Evolutionary conservation across 176 grass and related monocot genomes (phyloP), one percentile per base, ranked within the genome.

Genomic region (Hsuehochloa calcarea): DNA sequence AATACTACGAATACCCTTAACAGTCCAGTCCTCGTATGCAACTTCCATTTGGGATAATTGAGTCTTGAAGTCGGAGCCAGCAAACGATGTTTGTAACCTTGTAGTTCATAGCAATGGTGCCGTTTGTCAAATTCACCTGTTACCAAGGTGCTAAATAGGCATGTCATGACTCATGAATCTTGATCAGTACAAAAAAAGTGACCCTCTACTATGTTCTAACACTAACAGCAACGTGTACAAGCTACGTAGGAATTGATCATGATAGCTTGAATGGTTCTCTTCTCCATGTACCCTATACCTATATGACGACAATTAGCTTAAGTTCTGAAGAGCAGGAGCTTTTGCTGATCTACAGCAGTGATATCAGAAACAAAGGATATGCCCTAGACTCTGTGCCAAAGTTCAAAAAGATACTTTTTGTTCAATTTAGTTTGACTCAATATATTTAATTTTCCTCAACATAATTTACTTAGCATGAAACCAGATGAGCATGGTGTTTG

Each of bases 391-490:
- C 41, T 50, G 29, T 25, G 64, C 22, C 70, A 75, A 74, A 74
- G 19, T 54, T 63, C 22, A 41, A 38, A 40, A 74, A 10, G 16
- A 23, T 50, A 47, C 5, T 72, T 64, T 38, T 41, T 49, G 40
- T 85, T 68, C 25, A 70, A 5, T 68, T 79, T 47, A n/a, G 60
- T 43, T 66, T 66, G 34, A 31, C 43, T 76, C 5, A 41, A 67
- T 45, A 35, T 72, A 59, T 78, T 78, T 10, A 12, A 59, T 76
- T 74, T 75, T 56, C 37, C 25, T 68, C 5, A 60, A 27, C 26
- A 76, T 63, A 41, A 76, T 77, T 70, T 82, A 41, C 64, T 39
- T 77, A 75, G 52, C 29, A 83, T 70, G 27, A 77, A 78, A 58
- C 11, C 52, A 25, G 71, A 29, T 64, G 63, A 59, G 1, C 40